Evolutionary conservation across 352 stramenopile species (phyloP).

Genomic region (Phytophthora tentaculata): DNA sequence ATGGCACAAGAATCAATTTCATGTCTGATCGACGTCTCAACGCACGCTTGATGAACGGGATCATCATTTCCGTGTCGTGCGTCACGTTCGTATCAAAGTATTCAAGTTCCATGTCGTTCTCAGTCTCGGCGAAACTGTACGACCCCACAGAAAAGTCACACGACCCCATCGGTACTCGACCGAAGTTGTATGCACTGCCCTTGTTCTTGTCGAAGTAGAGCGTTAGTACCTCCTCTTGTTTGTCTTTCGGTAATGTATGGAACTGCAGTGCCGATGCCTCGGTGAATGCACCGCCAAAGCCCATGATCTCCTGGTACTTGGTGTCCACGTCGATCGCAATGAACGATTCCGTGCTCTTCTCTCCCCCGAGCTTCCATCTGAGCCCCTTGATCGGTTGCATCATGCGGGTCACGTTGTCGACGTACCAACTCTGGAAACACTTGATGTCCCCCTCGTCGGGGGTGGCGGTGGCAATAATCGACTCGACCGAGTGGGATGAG

Average conservation of each 20-base stretch:
- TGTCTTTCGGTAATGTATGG: slow-evolving; percentile 65
- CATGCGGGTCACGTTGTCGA: slow-evolving; percentile 62
- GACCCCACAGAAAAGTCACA: slow-evolving; percentile 87
- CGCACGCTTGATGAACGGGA: slow-evolving; percentile 84
- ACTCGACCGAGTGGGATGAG: slow-evolving; percentile 2
- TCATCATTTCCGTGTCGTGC: slow-evolving; percentile 79
- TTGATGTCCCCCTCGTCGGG: slow-evolving; percentile 29
- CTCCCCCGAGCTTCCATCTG: slow-evolving; percentile 34
- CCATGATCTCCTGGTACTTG: slow-evolving; percentile 79
- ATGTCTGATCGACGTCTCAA: slow-evolving; percentile 63
- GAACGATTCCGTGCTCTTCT: slow-evolving; percentile 35
- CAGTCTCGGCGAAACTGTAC: slow-evolving; percentile 89
- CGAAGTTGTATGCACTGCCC: slow-evolving; percentile 87
- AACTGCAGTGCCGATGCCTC: slow-evolving; percentile 90
- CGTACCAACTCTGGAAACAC: slow-evolving; percentile 76
- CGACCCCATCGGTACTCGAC: slow-evolving; percentile 90
- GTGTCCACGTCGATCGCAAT: slow-evolving; percentile 56
- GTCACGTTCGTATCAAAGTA: slow-evolving; percentile 81
- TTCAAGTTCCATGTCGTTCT: slow-evolving; percentile 64
- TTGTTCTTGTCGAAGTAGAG: slow-evolving; percentile 87
- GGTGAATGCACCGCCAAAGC: slow-evolving; percentile 93
- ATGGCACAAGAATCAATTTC: slow-evolving; percentile 87
- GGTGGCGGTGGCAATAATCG: slow-evolving; percentile 13
- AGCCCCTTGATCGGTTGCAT: slow-evolving; percentile 63
- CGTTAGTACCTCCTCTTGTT: slow-evolving; percentile 84